Evolutionary conservation across 2,329 filamentous ascomycete species (phyloP).

Genomic region (Fusarium falciforme): DNA sequence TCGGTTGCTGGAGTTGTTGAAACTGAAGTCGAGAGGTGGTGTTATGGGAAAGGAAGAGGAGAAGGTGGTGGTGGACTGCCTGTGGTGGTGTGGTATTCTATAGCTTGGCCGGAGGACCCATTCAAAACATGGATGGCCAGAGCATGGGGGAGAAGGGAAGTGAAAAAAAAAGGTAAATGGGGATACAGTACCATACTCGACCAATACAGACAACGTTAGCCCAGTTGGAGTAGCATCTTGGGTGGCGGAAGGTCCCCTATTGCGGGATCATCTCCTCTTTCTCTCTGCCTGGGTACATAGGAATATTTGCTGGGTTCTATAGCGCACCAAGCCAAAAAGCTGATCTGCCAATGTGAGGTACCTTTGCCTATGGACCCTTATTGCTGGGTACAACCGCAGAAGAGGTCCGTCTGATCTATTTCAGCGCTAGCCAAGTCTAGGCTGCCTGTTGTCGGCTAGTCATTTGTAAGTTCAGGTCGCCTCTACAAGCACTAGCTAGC

Average conservation of each 20-base stretch:
- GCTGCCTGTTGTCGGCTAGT: slow-evolving; percentile 1
- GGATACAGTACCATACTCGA: not conserved
- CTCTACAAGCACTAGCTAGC: not conserved
- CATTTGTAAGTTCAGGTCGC: not conserved
- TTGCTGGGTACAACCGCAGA: slow-evolving; percentile 17
- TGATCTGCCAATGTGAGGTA: not conserved
- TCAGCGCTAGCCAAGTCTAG: not conserved
- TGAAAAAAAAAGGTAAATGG: not conserved
- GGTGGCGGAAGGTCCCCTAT: slow-evolving; percentile 2
- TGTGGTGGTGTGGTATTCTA: slow-evolving; percentile 2
- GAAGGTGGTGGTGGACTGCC: not conserved
- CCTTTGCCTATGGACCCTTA: slow-evolving; percentile 24
- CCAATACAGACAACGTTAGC: not conserved
- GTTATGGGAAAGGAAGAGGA: not conserved
- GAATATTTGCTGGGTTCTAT: slow-evolving; percentile 1
- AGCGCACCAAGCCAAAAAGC: not conserved
- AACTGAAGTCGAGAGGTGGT: not conserved
- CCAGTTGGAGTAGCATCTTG: not conserved
- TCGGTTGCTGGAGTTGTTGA: not conserved
- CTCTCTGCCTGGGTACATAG: not conserved
- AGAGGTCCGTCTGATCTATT: not conserved
- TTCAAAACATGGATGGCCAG: not conserved
- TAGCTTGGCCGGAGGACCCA: slow-evolving; percentile 1
- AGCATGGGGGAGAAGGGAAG: not conserved
- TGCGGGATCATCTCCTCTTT: slow-evolving; percentile 1